Percentiles rank a stretch among this genome's conserved stretches.
Conservation (phyloP, 106 monocot species). For the Allium fistulosum region DNA sequence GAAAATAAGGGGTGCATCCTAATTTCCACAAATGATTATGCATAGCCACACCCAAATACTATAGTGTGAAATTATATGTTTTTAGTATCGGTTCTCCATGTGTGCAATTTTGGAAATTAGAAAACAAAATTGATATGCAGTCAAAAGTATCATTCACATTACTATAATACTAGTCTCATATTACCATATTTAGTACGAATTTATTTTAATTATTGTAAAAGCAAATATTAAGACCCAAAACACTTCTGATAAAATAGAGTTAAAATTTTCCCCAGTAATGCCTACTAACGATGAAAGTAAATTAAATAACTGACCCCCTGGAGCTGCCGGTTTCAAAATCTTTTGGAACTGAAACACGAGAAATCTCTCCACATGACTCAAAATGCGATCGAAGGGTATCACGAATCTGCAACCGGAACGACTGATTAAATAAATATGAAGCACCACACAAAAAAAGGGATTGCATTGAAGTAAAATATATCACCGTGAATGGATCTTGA, state of each 20-base stretch:
- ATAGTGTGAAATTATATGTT: too few relatives aligned
- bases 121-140: too few relatives aligned
- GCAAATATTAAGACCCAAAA: not conserved
- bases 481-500: slow-evolving; percentile 57
- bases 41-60: too few relatives aligned
- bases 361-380: slow-evolving; percentile 67
- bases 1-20: too few relatives aligned
- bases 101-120: too few relatives aligned
- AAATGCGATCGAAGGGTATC: slow-evolving; percentile 60
- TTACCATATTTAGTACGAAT: too few relatives aligned
- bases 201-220: too few relatives aligned
- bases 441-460: not conserved
- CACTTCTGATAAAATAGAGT: not conserved
- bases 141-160: too few relatives aligned
- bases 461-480: not conserved
- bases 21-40: too few relatives aligned
- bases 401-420: slow-evolving; percentile 27
- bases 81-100: too few relatives aligned
- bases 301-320: slow-evolving; percentile 55
- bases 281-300: not conserved
- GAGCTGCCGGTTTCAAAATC: slow-evolving; percentile 67
- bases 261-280: too few relatives aligned
- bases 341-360: slow-evolving; percentile 62
- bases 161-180: too few relatives aligned
- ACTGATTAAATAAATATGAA: not conserved